Conservation (phyloP, 768 basidiomycete genomes). For the Neoboletus magnificus region DNA sequence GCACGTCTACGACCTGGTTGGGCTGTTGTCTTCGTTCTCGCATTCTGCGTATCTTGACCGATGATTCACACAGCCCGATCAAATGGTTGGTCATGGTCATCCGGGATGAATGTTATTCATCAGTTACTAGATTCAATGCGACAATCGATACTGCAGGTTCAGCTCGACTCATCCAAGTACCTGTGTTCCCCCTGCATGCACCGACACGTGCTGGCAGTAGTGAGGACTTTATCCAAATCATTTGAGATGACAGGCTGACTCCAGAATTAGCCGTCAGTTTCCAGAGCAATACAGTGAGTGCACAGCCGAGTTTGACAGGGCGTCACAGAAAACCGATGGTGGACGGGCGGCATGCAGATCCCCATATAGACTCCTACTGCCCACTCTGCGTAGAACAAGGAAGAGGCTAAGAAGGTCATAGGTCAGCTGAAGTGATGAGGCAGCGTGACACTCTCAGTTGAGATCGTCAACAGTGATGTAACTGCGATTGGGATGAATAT, state of each 20-base stretch:
- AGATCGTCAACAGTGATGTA: slow-evolving; percentile 22
- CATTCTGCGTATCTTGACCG: slow-evolving; percentile 10
- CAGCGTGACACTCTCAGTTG: slow-evolving; percentile 13
- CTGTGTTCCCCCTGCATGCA: slow-evolving; percentile 57
- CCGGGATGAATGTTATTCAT: slow-evolving; percentile 11
- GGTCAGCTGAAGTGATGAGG: slow-evolving; percentile 3
- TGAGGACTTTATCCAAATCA: slow-evolving; percentile 36
- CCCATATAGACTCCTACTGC: slow-evolving; percentile 34
- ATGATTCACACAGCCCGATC: slow-evolving; percentile 46
- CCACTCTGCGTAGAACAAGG: slow-evolving; percentile 26
- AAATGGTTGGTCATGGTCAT: slow-evolving; percentile 43
- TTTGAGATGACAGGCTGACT: slow-evolving; percentile 20
- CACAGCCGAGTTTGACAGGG: slow-evolving; percentile 4
- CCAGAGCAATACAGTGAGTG: slow-evolving; percentile 66
- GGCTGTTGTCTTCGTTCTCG: slow-evolving; percentile 21
- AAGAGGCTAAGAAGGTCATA: slow-evolving; percentile 3
- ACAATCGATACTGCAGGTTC: slow-evolving; percentile 65
- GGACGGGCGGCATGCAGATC: slow-evolving; percentile 28
- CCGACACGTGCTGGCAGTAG: slow-evolving; percentile 74
- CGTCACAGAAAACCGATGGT: slow-evolving; percentile 13
- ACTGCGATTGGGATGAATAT: slow-evolving; percentile 10
- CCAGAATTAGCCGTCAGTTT: slow-evolving; percentile 55
- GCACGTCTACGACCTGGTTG: slow-evolving; percentile 53
- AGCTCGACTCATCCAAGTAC: slow-evolving; percentile 58
- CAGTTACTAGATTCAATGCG: slow-evolving; percentile 56